These are phyloP conservation scores for Rhizopogon sp. DNA, from an alignment of 768 basidiomycete species.

Conservation along the genomic window DNA sequence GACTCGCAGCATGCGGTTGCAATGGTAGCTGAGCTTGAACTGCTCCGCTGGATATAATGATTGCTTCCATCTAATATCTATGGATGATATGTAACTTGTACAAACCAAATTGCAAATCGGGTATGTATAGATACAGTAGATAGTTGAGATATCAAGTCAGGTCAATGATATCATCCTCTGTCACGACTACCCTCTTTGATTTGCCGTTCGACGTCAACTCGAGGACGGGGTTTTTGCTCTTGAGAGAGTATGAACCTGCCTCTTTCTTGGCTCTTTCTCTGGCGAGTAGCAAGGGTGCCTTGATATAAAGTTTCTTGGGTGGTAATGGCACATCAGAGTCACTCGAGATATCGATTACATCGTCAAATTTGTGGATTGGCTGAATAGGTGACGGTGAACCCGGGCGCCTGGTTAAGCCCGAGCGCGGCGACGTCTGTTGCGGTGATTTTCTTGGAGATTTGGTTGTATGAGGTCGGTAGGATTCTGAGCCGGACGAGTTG, in stretches of 20 bases:
- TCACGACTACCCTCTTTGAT: background rate
- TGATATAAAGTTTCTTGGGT: background rate
- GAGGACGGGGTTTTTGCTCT: background rate
- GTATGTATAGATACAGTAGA: background rate
- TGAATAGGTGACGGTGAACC: constrained; percentile 2
- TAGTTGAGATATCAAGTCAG: constrained; percentile 26
- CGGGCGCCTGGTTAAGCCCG: constrained; percentile 8
- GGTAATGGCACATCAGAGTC: constrained; percentile 25
- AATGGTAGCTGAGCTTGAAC: too few species aligned
- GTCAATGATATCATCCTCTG: constrained; percentile 33
- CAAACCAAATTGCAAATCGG: background rate
- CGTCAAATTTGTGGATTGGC: constrained; percentile 4
- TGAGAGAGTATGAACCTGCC: background rate
- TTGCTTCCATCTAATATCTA: background rate
- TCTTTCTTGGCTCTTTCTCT: constrained; percentile 9
- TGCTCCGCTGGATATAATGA: too few species aligned
- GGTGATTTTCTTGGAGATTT: background rate
- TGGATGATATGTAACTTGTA: background rate
- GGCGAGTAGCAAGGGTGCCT: constrained; percentile 21
- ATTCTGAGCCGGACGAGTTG: constrained; percentile 15
- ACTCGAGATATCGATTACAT: constrained; percentile 35
- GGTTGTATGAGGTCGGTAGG: constrained; percentile 20
- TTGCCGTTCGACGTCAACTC: background rate
- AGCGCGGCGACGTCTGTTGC: constrained; percentile 7
- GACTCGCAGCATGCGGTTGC: too few species aligned